Percentiles rank a stretch among this genome's conserved stretches.
These are phyloP conservation scores for Ophiognomonia clavigignenti-juglandacearum DNA, from an alignment of 2,329 filamentous ascomycete species.

Conservation along the genomic window DNA sequence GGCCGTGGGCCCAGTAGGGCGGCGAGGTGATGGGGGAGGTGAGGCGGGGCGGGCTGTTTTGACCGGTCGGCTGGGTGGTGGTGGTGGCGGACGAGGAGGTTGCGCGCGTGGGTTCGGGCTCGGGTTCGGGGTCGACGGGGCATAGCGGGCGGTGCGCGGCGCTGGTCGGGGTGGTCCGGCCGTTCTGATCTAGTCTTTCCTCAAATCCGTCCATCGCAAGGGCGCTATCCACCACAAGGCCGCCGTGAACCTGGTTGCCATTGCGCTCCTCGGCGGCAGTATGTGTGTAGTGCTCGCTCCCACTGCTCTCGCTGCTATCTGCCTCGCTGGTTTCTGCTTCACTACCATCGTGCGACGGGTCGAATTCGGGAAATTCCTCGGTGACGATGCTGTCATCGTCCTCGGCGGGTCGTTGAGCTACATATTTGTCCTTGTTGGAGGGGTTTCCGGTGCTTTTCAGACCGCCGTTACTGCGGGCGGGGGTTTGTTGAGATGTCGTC, in stretches of 20 bases:
- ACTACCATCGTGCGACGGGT: conserved; percentile 15
- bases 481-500: conserved; percentile 5
- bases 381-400: conserved; percentile 14
- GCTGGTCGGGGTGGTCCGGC: not conserved
- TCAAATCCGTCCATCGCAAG: not conserved
- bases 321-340: too few relatives aligned
- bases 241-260: not conserved
- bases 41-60: not conserved
- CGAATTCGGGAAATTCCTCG: conserved; percentile 17
- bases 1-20: conserved; percentile 38
- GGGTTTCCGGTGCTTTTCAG: conserved; percentile 10
- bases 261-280: not conserved
- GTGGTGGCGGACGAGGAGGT: too few relatives aligned
- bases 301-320: not conserved
- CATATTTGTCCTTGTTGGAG: not conserved
- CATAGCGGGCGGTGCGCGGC: conserved; percentile 1
- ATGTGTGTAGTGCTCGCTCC: conserved; percentile 11
- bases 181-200: not conserved
- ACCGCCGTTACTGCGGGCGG: conserved; percentile 6
- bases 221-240: too few relatives aligned
- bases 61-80: too few relatives aligned
- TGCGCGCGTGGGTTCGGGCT: conserved; percentile 1
- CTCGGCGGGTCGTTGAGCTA: conserved; percentile 5
- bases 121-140: conserved; percentile 4
- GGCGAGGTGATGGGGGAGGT: conserved; percentile 30